Evolutionary conservation across 2,329 filamentous ascomycete genomes (phyloP).

Genomic region (Pseudogymnoascus sp.): DNA sequence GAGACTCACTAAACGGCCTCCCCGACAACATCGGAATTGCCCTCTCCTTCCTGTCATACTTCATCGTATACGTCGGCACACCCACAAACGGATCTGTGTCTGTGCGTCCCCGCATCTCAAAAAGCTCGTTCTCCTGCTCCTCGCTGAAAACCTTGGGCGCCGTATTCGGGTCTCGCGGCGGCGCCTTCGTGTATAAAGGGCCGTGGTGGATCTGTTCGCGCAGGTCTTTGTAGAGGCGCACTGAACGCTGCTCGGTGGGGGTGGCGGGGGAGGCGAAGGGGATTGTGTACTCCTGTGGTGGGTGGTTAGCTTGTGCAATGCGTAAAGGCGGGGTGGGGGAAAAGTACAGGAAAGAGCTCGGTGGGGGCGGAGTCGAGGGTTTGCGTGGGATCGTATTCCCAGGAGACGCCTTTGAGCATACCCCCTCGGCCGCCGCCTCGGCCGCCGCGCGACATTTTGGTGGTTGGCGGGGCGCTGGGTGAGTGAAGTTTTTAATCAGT

Average conservation of each 20-base stretch:
- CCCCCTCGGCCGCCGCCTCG: slow-evolving; percentile 17
- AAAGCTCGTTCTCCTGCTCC: slow-evolving; percentile 31
- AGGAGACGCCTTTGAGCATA: slow-evolving; percentile 26
- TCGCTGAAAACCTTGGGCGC: slow-evolving; percentile 36
- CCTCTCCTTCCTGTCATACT: slow-evolving; percentile 49
- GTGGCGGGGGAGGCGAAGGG: slow-evolving; percentile 35
- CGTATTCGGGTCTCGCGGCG: slow-evolving; percentile 26
- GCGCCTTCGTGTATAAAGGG: slow-evolving; percentile 42
- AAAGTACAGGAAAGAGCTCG: slow-evolving; percentile 39
- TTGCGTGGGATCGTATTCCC: slow-evolving; percentile 25
- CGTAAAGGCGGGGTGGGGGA: slow-evolving; percentile 10
- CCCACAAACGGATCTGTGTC: slow-evolving; percentile 55
- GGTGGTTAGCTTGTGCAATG: slow-evolving; percentile 7
- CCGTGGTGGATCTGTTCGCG: slow-evolving; percentile 51
- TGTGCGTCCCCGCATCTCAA: slow-evolving; percentile 14
- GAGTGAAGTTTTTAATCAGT: neutral
- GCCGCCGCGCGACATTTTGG: slow-evolving; percentile 15
- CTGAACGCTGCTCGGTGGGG: slow-evolving; percentile 37
- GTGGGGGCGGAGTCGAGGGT: slow-evolving; percentile 35
- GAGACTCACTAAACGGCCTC: slow-evolving; percentile 45
- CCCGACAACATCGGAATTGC: slow-evolving; percentile 47
- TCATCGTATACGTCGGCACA: slow-evolving; percentile 52
- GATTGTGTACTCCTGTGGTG: slow-evolving; percentile 24
- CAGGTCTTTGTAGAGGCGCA: slow-evolving; percentile 43
- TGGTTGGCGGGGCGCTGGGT: neutral